These are phyloP conservation scores for Amanita phalloides DNA, from an alignment of 768 basidiomycete species.

Conservation along the genomic window DNA sequence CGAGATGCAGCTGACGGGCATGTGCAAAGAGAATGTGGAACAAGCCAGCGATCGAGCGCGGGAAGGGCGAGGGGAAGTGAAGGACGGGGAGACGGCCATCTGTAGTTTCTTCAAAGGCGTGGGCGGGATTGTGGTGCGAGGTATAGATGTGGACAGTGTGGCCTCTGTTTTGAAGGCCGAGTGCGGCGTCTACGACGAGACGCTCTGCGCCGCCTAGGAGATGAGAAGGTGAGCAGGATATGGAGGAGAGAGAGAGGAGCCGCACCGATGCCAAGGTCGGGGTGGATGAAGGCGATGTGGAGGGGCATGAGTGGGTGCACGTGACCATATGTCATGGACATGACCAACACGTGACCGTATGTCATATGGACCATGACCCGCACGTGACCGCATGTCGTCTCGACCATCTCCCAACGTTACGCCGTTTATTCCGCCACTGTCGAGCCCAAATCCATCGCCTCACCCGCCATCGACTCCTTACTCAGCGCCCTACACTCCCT, in stretches of 20 bases:
- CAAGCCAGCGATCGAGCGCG: conserved; percentile 67
- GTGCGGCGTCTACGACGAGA: conserved; percentile 88
- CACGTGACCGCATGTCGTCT: background rate
- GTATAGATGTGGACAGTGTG: conserved; percentile 88
- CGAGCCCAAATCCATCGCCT: conserved; percentile 23
- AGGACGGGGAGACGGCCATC: conserved; percentile 71
- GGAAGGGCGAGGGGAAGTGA: conserved; percentile 64
- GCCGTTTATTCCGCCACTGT: conserved; percentile 29
- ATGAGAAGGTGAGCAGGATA: conserved; percentile 7
- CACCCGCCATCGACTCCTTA: conserved; percentile 24
- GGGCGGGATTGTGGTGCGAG: conserved; percentile 76
- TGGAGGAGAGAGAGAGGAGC: conserved; percentile 7
- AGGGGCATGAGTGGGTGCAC: background rate
- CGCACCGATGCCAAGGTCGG: conserved; percentile 88
- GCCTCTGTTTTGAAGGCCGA: conserved; percentile 76
- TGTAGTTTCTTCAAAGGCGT: conserved; percentile 90
- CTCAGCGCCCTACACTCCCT: conserved; percentile 14
- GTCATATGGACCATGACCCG: too few species aligned
- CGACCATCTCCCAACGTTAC: conserved; percentile 12
- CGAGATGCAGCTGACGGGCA: conserved; percentile 78
- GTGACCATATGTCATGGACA: too few species aligned
- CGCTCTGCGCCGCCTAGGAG: conserved; percentile 85
- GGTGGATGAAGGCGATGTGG: conserved; percentile 77
- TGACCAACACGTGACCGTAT: background rate
- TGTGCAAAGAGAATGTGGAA: conserved; percentile 89